phyloP scores from a whole-genome alignment of 2,329 filamentous ascomycete species.

The Periconia sp. region DNA sequence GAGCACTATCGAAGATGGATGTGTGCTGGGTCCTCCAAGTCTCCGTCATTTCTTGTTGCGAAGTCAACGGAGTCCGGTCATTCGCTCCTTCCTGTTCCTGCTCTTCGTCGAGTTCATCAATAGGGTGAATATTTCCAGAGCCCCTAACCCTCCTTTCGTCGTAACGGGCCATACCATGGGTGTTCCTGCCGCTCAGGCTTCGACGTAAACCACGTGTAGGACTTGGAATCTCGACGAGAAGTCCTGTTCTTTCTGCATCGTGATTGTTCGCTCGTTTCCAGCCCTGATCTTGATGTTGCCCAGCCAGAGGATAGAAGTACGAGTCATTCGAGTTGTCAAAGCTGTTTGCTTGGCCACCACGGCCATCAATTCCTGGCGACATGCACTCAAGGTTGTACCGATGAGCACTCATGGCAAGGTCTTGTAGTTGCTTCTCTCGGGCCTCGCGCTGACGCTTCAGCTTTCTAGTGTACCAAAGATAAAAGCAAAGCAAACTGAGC shows the following conservation, averaged over 20 bases:
- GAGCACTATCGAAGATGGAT: conserved; percentile 36
- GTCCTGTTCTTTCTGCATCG: conserved; percentile 53
- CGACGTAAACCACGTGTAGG: conserved; percentile 55
- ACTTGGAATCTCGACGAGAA: conserved; percentile 56
- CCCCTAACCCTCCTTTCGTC: conserved; percentile 58
- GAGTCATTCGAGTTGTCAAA: conserved; percentile 30
- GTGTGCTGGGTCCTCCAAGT: conserved; percentile 16
- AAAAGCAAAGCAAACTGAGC: conserved; percentile 49
- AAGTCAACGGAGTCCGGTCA: conserved; percentile 20
- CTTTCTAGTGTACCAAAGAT: conserved; percentile 55
- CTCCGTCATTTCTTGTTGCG: conserved; percentile 34
- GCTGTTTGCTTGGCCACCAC: conserved; percentile 47
- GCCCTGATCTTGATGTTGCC: conserved; percentile 31
- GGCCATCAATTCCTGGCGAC: conserved; percentile 41
- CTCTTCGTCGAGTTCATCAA: conserved; percentile 68
- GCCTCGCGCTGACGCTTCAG: conserved; percentile 47
- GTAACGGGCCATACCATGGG: conserved; percentile 49
- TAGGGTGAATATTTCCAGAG: conserved; percentile 65
- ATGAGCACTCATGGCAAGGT: conserved; percentile 59
- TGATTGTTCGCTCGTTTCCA: conserved; percentile 37
- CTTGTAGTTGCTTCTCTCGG: conserved; percentile 62
- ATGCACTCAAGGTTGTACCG: conserved; percentile 50
- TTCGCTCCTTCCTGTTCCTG: conserved; percentile 42
- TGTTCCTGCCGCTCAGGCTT: conserved; percentile 41
- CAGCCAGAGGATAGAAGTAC: conserved; percentile 33